Base-by-base conservation (phyloP, 208 protist species). In the Leishmania gerbilli region DNA sequence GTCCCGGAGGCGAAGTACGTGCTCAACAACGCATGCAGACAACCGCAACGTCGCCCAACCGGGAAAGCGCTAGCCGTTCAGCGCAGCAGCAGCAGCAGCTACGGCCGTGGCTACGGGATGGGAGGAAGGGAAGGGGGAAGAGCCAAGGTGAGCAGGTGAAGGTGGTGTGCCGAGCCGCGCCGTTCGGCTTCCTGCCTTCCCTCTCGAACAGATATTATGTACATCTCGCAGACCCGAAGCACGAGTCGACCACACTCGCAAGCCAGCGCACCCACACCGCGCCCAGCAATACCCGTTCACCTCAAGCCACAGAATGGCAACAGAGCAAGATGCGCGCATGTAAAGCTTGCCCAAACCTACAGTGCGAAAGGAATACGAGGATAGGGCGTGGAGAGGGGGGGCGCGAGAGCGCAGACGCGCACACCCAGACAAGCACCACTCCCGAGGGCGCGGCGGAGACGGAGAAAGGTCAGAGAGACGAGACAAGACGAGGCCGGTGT, bases 201-300 rank as follows among this genome's bases (percentile, higher is more conserved):
- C 40, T 55, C 37, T 74, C 69, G 45, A 31, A 17, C 27, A 51
- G 21, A 53, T 34, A 74, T 19, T 74, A 74, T 74, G 69, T 74
- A 74, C 69, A 74, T 72, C 56, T 27, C 27, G 64, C 62, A n/a
- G 31, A 37, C 31, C 37, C 24, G n/a, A 13, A 71, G 65, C 40
- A 13, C 15, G 7, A 71, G 65, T 17, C 6, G 56, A 13, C 62
- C 62, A 67, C 62, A 21, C 27, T 31, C 3, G 9, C 31, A 37
- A 9, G n/a, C 27, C 34, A 31, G 68, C 19, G 49, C 68, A 11
- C 27, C 21, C 49, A 27, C 11, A 49, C 13, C 45, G 42, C 27
- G 19, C 24, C 45, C 19, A 74, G 13, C 27, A 3, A 53, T n/a
- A 21, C 27, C 34, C 45, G 21, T 8, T 21, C 40, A 19, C 11